Base-by-base conservation (phyloP, 1,139 yeast species). In the Pichia cactophila region DNA sequence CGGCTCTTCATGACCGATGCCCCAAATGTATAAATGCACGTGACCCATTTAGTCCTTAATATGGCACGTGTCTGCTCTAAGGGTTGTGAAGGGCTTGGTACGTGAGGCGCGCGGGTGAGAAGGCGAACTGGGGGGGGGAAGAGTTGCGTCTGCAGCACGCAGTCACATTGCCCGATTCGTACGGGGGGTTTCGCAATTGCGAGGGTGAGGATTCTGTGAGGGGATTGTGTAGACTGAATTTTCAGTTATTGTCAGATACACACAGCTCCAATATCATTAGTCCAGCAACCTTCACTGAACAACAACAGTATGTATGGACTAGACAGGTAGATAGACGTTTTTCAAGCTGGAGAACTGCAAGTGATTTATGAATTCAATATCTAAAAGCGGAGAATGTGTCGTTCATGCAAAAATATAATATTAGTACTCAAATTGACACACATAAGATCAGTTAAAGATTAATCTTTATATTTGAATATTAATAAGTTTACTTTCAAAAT, bases 221-320 rank as follows among this genome's bases (percentile, higher is more conserved):
- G 35, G n/a, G 14, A 14, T 31, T 31, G 35, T 31, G 35, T 4
- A 12, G 35, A 31, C n/a, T 31, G 35, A 31, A 31, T 31, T 31
- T 31, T 31, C 35, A 31, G n/a, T 31, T 29, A 31, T 12, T 31
- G 16, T 31, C 35, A 14, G 6, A 3, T 14, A 31, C 35, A 31
- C 7, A 31, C 35, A 31, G 14, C 2, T 6, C 5, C 14, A 9
- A 14, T 14, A 31, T 10, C 35, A 14, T 11, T 12, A 31, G 3
- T 17, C 16, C 7, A 11, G 7, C 10, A 35, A 35, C 38, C 38
- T 35, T 35, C 50, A 48, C 41, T 41, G 37, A 51, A 50, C 54
- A 50, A 48, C 50, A 46, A 49, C 40, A 48, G 53, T 50, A 50
- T 41, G 53, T 50, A 38, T 20, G 37, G n/a, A 17, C 16, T 12